phyloP scores from a whole-genome alignment of 768 basidiomycete species.

The Leccinum uliginosum region DNA sequence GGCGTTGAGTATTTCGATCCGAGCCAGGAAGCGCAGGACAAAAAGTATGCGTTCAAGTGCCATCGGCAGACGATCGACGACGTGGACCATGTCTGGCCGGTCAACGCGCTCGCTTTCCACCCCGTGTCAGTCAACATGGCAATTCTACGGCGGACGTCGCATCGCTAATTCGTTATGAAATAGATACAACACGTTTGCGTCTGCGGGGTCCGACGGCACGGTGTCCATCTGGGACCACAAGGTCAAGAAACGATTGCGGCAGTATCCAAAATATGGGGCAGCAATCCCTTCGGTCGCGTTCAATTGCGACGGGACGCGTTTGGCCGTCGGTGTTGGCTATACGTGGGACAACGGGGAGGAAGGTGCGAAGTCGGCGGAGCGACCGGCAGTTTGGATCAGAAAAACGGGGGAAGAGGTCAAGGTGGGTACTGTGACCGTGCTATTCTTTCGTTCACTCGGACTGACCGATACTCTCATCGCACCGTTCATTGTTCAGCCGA shows the following conservation, averaged over 20 bases:
- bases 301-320: constrained; percentile 74
- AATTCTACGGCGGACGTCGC: not conserved
- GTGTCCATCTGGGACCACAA: constrained; percentile 98
- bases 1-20: constrained; percentile 97
- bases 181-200: constrained; percentile 91
- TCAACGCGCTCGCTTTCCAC: constrained; percentile 93
- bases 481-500: constrained; percentile 13
- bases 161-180: not conserved
- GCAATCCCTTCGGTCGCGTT: constrained; percentile 80
- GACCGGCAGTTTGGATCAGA: constrained; percentile 58
- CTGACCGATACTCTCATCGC: not conserved
- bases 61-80: constrained; percentile 88
- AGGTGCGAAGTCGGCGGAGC: constrained; percentile 59
- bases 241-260: constrained; percentile 91
- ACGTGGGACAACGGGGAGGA: constrained; percentile 87
- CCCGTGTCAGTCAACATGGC: constrained; percentile 53
- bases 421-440: constrained; percentile 35
- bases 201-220: constrained; percentile 90
- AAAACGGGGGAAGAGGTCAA: constrained; percentile 75
- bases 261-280: constrained; percentile 75
- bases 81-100: constrained; percentile 94
- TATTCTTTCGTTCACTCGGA: not conserved
- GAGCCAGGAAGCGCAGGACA: constrained; percentile 68
- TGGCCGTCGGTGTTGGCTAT: constrained; percentile 84
- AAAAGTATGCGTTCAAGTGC: constrained; percentile 88